Conservation (phyloP, 352 stramenopile genomes). For the Blastocystis sp. region DNA sequence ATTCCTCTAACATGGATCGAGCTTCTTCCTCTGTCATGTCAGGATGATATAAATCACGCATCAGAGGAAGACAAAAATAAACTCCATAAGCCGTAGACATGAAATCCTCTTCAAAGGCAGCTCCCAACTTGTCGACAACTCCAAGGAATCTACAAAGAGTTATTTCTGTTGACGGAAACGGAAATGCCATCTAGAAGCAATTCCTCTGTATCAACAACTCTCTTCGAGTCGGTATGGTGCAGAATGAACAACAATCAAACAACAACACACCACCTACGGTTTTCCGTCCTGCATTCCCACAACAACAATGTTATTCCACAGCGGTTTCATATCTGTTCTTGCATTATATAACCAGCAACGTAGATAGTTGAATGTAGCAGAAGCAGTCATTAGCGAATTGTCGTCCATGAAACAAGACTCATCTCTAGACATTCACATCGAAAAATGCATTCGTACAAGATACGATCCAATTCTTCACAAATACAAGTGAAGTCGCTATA, state of each 20-base stretch:
- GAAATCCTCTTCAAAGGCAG: conserved; percentile 54
- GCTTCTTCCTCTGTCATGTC: conserved; percentile 60
- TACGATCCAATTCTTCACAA: conserved; percentile 54
- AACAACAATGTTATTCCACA: conserved; percentile 53
- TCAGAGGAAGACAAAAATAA: conserved; percentile 52
- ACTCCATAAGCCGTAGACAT: conserved; percentile 40
- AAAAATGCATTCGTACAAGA: background rate
- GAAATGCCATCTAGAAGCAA: background rate
- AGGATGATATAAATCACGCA: conserved; percentile 20
- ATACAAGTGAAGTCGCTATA: conserved; percentile 59
- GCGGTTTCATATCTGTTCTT: conserved; percentile 48
- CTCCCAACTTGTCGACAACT: conserved; percentile 26
- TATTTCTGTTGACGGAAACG: conserved; percentile 58
- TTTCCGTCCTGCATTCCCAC: conserved; percentile 42
- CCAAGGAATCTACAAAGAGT: conserved; percentile 50
- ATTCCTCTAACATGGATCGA: conserved; percentile 38
- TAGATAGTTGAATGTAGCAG: conserved; percentile 55
- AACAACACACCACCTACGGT: conserved; percentile 36
- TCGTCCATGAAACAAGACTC: conserved; percentile 26
- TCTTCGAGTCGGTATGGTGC: background rate
- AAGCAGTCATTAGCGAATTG: conserved; percentile 36
- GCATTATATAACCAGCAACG: conserved; percentile 46
- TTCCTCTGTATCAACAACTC: conserved; percentile 14
- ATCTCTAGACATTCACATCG: background rate
- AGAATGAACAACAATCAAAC: background rate